Percentiles rank a stretch among this genome's conserved stretches.
Conservation (phyloP, 192 early-diverging fungal genomes). For the Linnemannia hyalina region DNA sequence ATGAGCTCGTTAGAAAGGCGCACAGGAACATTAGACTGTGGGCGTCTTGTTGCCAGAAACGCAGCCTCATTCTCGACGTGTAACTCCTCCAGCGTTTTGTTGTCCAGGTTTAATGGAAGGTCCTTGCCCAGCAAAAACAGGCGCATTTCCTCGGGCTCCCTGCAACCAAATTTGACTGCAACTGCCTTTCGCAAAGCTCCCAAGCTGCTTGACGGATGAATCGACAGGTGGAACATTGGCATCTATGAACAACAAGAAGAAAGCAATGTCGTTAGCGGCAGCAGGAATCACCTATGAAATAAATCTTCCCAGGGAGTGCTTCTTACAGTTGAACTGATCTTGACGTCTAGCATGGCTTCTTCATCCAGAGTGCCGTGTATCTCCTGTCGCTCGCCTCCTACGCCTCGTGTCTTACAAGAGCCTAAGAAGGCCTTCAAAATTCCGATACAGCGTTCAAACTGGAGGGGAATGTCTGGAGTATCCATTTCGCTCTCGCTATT, state of each 20-base stretch:
- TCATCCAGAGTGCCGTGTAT: constrained; percentile 61
- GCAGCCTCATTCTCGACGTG: constrained; percentile 48
- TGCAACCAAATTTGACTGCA: constrained; percentile 34
- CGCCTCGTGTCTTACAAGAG: constrained; percentile 19
- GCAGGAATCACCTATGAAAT: background rate
- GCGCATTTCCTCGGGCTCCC: constrained; percentile 40
- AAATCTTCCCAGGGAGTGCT: background rate
- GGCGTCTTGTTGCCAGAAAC: constrained; percentile 53
- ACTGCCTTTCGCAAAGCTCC: constrained; percentile 43
- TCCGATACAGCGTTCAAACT: constrained; percentile 60
- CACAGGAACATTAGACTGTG: background rate
- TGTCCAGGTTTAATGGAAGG: constrained; percentile 24
- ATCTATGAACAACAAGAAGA: background rate
- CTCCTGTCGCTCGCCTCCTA: constrained; percentile 18
- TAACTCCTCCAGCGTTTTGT: constrained; percentile 56
- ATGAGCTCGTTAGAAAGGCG: background rate
- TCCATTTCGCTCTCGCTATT: constrained; percentile 27
- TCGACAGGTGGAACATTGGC: constrained; percentile 49
- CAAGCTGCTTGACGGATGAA: constrained; percentile 53
- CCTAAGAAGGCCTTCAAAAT: constrained; percentile 57
- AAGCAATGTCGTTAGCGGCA: background rate
- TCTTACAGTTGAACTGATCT: constrained; percentile 37
- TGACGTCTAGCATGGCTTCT: constrained; percentile 56
- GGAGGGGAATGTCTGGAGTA: constrained; percentile 29
- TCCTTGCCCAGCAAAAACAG: constrained; percentile 58